Evolutionary conservation across 805 yeast species (phyloP), one percentile per base, ranked within the genome.

Genomic region (Yarrowia sp.): DNA sequence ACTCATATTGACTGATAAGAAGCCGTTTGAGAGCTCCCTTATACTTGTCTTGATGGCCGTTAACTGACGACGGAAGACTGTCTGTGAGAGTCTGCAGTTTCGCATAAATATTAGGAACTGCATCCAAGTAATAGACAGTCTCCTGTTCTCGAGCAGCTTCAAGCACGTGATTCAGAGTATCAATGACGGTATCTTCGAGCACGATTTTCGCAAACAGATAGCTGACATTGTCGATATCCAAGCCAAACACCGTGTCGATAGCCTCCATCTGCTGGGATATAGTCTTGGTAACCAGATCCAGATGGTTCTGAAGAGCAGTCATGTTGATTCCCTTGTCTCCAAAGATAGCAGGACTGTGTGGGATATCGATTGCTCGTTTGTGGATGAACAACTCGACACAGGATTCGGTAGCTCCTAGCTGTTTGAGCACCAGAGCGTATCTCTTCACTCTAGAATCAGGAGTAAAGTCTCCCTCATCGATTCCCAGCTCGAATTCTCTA

Each of bases 401-500:
- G 5, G 77, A 70, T 11, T 73, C 75, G 58, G 79, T 78, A 16
- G 75, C 82, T 41, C 77, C 82, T 53, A 73, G 77, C 70, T 55
- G 72, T 38, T 70, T 76, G 67, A 75, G 76, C 2, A 78, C 78
- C 49, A 70, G 69, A 3, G 79, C 79, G 69, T 75, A 78, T 48
- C 74, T 77, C 46, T 75, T 75, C 7, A 78, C 77, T 11, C 78
- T 77, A 2, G 42, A 32, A 4, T 59, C 65, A 0, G 52, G 35
- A 5, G 75, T 77, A 43, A 77, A 84, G 48, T 87, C 85, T 53
- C 81, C 78, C 1, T 81, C 74, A 53, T 83, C 85, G 70, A 83
- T 82, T 70, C 84, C 87, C 40, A 82, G 77, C 65, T 89, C 93
- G 70, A 90, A 82, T 74, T 91, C 96, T 56, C 86, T 77, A 15